Evolutionary conservation across 768 basidiomycete genomes (phyloP), one percentile per base, ranked within the genome.

Genomic region (Tephrocybe sp.): DNA sequence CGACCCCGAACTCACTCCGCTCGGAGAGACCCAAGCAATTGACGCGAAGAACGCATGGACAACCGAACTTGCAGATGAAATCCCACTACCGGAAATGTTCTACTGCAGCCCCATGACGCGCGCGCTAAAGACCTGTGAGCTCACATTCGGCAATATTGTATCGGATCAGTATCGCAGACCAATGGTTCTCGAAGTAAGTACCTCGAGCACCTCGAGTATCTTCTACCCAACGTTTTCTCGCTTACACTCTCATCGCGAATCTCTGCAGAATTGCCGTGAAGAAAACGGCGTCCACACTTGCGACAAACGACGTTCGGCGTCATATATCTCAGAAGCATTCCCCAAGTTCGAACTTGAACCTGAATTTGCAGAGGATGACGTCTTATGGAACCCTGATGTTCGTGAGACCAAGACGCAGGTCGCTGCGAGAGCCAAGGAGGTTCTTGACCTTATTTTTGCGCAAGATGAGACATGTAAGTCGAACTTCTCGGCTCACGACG

Each of bases 281-380:
- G 76, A 76, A 53, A 79, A 80, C 53, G 82, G 87, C 0, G 74
- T 79, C 1, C 85, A 89, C 52, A 88, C 87, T 0, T 89, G 87
- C 58, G 89, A 91, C 62, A 78, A 78, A 55, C 78, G 88, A 14
- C 71, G 72, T 20, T 68, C 74, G 3, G 72, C 68, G 26, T 72
- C 78, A 0, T 72, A 78, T 45, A 82, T 91, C 48, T 58, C 62
- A 0, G 50, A 51, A 0, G 55, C 72, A 6, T 88, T 80, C 61
- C 83, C 84, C 0, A 62, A 64, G 2, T 84, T 84, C 59, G 59
- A 49, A 4, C 74, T 88, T 43, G 85, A 90, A 55, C 57, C 65
- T 1, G 78, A 73, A 0, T 79, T 92, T 47, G 65, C 75, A 0
- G 87, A 92, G 60, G 72, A 81, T 12, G 89, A 91, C 60, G 66